Conservation (phyloP, 116 monocot genomes). For the Iris pallida region DNA sequence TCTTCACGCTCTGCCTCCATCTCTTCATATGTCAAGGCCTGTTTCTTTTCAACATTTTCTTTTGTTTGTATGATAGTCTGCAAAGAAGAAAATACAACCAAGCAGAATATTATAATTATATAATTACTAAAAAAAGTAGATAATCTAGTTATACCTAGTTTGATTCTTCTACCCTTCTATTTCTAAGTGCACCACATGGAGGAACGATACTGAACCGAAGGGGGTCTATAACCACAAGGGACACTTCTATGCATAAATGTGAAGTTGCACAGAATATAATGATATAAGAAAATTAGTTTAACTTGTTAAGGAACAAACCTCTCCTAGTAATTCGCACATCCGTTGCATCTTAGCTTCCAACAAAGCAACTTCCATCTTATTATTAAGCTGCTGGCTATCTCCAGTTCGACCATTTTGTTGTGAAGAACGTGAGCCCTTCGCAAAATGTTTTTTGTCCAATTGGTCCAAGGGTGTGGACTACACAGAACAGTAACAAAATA, state of each 20-base stretch:
- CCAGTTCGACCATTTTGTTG: conserved; percentile 42
- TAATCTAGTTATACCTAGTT: too few relatives aligned
- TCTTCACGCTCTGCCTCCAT: conserved; percentile 99
- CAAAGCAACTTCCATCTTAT: conserved; percentile 66
- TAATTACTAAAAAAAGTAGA: too few relatives aligned
- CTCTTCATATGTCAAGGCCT: conserved; percentile 93
- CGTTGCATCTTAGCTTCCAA: conserved; percentile 77
- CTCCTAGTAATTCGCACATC: conserved; percentile 74
- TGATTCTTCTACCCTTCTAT: too few relatives aligned
- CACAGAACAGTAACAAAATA: conserved; percentile 2
- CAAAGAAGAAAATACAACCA: neutral
- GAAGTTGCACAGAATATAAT: too few relatives aligned
- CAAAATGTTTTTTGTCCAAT: conserved; percentile 94
- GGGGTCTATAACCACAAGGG: too few relatives aligned
- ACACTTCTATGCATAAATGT: too few relatives aligned
- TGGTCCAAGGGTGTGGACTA: conserved; percentile 81
- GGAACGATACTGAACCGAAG: too few relatives aligned
- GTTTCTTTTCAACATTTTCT: conserved; percentile 97
- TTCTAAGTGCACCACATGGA: too few relatives aligned
- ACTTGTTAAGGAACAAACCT: conserved; percentile 42
- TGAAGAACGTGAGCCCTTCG: conserved; percentile 52
- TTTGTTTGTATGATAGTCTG: conserved; percentile 81
- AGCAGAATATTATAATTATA: too few relatives aligned
- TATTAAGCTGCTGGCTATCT: conserved; percentile 17
- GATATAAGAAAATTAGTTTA: too few relatives aligned